Base-by-base conservation (phyloP, 75 land plant genomes). In the Chamaecyparis obtusa region DNA sequence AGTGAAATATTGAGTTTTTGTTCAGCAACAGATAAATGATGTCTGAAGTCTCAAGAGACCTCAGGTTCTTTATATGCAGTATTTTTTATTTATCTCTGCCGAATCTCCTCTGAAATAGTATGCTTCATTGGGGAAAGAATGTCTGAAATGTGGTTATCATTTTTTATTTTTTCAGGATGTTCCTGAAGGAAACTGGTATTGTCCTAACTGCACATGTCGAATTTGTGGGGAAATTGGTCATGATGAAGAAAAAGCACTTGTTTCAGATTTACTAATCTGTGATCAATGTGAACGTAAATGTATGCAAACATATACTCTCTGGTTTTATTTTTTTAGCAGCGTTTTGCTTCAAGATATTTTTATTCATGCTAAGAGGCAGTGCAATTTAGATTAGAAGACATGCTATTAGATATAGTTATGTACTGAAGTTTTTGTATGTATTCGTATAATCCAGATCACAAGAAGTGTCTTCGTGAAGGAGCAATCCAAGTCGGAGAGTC, bases 171-270 rank as follows among this genome's bases (percentile, higher is more conserved):
- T 88, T 35, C 87, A 97, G 99, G 94, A 91, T 44, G 91, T 97
- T 79, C 99, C 99, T 24, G 93, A 94, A 77, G 99, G 95, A 17
- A 93, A 91, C 48, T 98, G 99, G 99, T 98, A 91, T 79, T 98
- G 99, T 89, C 90, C 92, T 24, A 91, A 91, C 71, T 98, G 99
- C 86, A 88, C 90, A 35, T 98, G 99, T 89, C 86, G 90, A 64
- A 94, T 91, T 78, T 98, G 99, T 91, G 96, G 95, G 54, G 71
- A 78, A 83, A 83, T 87, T 39, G 91, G 90, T 54, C 87, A 87
- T 86, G 92, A 84, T 36, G 87, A 89, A 84, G 89, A 86, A 17
- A 51, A 37, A 49, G 90, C 88, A 85, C 88, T 86, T 72, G 82
- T 88, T 33, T 79, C 56, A 32, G 43, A 75, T 71, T 88, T 86